Percentiles rank a stretch among this genome's conserved stretches.
These are phyloP conservation scores for Ogataea angusta DNA, from an alignment of 805 yeast species.

Conservation along the genomic window DNA sequence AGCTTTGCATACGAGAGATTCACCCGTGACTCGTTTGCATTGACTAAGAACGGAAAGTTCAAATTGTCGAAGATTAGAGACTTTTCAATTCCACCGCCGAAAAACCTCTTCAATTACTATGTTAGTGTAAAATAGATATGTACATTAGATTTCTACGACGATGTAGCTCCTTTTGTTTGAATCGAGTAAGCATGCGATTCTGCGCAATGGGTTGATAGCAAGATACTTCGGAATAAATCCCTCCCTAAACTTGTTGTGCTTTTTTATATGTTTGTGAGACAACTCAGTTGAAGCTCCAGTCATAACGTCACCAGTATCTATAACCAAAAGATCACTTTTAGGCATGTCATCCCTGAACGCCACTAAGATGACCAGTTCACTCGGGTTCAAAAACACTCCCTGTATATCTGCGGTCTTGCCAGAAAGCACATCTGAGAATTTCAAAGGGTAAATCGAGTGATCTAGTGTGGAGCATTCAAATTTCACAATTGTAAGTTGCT, in stretches of 20 bases:
- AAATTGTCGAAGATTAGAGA: conserved; percentile 6
- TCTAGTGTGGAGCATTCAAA: conserved; percentile 9
- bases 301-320: background rate
- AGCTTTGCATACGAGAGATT: conserved; percentile 19
- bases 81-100: conserved; percentile 11
- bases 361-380: conserved; percentile 10
- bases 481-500: conserved; percentile 12
- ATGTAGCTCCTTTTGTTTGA: conserved; percentile 37
- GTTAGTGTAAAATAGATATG: conserved; percentile 1
- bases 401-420: conserved; percentile 7
- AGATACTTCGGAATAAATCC: conserved; percentile 32
- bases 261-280: conserved; percentile 2
- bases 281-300: background rate
- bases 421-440: conserved; percentile 2
- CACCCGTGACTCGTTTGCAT: conserved; percentile 7
- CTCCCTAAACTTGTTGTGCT: conserved; percentile 6
- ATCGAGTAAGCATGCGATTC: conserved; percentile 41
- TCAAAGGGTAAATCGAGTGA: conserved; percentile 2
- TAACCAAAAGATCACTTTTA: conserved; percentile 1
- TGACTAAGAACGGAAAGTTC: conserved; percentile 19
- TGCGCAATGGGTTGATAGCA: conserved; percentile 30
- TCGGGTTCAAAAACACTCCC: conserved; percentile 7
- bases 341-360: background rate
- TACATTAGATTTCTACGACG: conserved; percentile 29
- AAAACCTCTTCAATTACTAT: conserved; percentile 11